Evolutionary conservation across 2,329 filamentous ascomycete species (phyloP).

Genomic region (Hypoxylon sp.): DNA sequence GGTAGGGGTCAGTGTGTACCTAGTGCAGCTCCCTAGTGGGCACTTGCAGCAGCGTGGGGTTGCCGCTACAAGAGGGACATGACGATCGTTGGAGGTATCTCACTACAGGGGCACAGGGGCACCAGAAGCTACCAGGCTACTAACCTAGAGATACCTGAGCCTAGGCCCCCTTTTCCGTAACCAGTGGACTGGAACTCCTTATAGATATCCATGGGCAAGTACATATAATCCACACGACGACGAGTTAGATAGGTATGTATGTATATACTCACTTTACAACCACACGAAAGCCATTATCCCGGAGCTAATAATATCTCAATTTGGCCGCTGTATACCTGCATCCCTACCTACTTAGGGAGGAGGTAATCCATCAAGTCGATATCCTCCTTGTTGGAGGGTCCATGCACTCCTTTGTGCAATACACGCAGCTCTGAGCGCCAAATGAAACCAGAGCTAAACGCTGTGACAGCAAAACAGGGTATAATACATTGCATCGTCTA

Average conservation of each 20-base stretch:
- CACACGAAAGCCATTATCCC: not conserved
- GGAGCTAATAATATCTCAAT: constrained; percentile 18
- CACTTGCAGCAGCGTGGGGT: too few relatives aligned
- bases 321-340: constrained; percentile 9
- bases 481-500: constrained; percentile 31
- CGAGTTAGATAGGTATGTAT: not conserved
- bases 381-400: not conserved
- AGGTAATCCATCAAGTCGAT: constrained; percentile 4
- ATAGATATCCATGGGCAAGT: too few relatives aligned
- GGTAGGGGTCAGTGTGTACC: not conserved
- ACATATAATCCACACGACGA: too few relatives aligned
- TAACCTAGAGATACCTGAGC: too few relatives aligned
- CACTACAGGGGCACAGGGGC: too few relatives aligned
- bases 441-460: constrained; percentile 22
- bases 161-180: too few relatives aligned
- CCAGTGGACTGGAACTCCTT: too few relatives aligned
- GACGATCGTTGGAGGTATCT: too few relatives aligned
- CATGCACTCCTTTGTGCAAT: not conserved
- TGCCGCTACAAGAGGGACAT: too few relatives aligned
- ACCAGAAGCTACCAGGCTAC: too few relatives aligned
- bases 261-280: not conserved
- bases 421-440: constrained; percentile 3
- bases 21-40: too few relatives aligned
- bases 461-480: constrained; percentile 24
- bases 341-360: not conserved